These are phyloP conservation scores for Kluyveromyces aestuarii DNA, from an alignment of 805 yeast species.

Conservation along the genomic window DNA sequence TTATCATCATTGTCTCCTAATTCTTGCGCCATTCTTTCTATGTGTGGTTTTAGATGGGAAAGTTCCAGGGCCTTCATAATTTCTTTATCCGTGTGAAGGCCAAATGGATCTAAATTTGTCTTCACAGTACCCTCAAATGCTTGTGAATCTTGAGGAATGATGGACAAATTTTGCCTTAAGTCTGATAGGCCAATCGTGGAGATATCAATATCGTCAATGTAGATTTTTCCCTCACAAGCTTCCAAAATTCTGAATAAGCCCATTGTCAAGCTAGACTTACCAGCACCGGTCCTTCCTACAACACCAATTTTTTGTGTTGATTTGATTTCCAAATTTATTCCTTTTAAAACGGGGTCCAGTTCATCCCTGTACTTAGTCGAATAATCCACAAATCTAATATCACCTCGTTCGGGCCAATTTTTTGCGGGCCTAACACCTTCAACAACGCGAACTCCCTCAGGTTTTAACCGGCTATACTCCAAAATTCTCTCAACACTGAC, in stretches of 20 bases:
- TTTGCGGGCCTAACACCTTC: conserved; percentile 36
- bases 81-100: conserved; percentile 40
- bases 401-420: conserved; percentile 50
- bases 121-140: conserved; percentile 55
- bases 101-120: conserved; percentile 56
- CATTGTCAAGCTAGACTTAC: conserved; percentile 53
- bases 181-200: conserved; percentile 42
- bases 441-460: conserved; percentile 40
- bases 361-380: conserved; percentile 51
- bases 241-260: conserved; percentile 57
- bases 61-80: conserved; percentile 47
- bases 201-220: conserved; percentile 48
- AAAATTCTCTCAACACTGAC: conserved; percentile 61
- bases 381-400: conserved; percentile 41
- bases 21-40: conserved; percentile 33
- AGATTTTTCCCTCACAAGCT: conserved; percentile 43
- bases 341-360: conserved; percentile 48
- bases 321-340: conserved; percentile 37
- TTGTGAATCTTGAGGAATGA: conserved; percentile 66
- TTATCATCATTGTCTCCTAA: conserved; percentile 19
- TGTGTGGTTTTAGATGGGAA: conserved; percentile 49
- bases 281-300: conserved; percentile 76
- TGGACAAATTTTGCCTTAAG: conserved; percentile 46
- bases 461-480: conserved; percentile 43
- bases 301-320: conserved; percentile 60